These are phyloP conservation scores for Articulospora tetracladia DNA, from an alignment of 495 filamentous ascomycete species.

Conservation along the genomic window DNA sequence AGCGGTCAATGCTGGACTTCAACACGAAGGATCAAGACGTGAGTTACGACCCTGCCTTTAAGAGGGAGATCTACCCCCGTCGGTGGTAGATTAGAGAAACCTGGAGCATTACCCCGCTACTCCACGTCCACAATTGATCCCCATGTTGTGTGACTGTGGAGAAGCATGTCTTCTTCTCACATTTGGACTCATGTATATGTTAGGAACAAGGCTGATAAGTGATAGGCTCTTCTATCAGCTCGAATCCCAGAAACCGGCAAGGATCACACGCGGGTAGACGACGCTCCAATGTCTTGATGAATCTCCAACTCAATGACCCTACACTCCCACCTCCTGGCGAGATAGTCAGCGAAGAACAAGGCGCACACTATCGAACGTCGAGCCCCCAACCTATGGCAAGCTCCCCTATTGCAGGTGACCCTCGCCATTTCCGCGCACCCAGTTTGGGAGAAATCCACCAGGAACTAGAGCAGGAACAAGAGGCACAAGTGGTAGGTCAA, in stretches of 20 bases:
- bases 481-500: slow-evolving; percentile 77
- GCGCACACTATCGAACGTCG: slow-evolving; percentile 40
- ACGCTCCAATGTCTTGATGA: slow-evolving; percentile 67
- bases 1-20: slow-evolving; percentile 65
- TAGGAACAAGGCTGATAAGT: not conserved
- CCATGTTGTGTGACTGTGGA: not conserved
- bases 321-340: slow-evolving; percentile 58
- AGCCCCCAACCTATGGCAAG: slow-evolving; percentile 55
- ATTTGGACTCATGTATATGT: not conserved
- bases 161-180: not conserved
- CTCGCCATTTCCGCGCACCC: slow-evolving; percentile 62
- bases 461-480: slow-evolving; percentile 91
- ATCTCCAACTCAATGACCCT: slow-evolving; percentile 69
- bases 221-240: slow-evolving; percentile 51
- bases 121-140: not conserved
- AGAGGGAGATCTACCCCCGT: not conserved
- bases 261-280: slow-evolving; percentile 52
- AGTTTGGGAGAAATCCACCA: slow-evolving; percentile 95
- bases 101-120: not conserved
- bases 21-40: slow-evolving; percentile 56
- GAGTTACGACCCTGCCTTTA: slow-evolving; percentile 6
- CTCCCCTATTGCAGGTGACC: slow-evolving; percentile 56
- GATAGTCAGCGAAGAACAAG: slow-evolving; percentile 45
- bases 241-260: slow-evolving; percentile 46
- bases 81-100: not conserved